These are phyloP conservation scores for Pinus taeda DNA, from an alignment of 75 land plant species.

Conservation along the genomic window DNA sequence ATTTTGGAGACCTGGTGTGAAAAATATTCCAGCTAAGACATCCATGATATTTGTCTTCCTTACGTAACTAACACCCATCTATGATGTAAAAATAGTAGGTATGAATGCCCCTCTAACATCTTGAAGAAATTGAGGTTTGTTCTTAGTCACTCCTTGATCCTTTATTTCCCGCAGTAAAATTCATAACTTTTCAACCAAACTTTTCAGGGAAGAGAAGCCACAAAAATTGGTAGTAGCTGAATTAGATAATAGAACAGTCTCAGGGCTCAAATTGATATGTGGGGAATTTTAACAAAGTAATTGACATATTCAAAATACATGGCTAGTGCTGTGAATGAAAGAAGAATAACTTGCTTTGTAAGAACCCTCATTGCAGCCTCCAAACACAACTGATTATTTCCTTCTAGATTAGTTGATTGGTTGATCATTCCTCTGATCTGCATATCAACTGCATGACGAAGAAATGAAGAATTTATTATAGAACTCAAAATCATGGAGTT, in stretches of 20 bases:
- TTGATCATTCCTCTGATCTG: background rate
- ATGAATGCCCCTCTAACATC: slow-evolving; percentile 68
- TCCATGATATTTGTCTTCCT: slow-evolving; percentile 97
- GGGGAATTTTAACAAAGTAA: slow-evolving; percentile 83
- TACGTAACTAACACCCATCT: slow-evolving; percentile 87
- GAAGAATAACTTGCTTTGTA: slow-evolving; percentile 76
- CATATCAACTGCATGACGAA: slow-evolving; percentile 37
- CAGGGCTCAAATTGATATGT: slow-evolving; percentile 17
- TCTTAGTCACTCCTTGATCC: slow-evolving; percentile 41
- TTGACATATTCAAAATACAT: slow-evolving; percentile 78
- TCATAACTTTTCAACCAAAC: background rate
- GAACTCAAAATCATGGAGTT: background rate
- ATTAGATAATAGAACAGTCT: too few relatives aligned
- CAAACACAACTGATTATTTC: background rate
- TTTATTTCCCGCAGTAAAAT: slow-evolving; percentile 64
- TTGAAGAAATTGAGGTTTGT: slow-evolving; percentile 47
- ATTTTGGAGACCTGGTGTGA: too few relatives aligned
- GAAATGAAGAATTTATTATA: background rate
- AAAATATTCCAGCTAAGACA: slow-evolving; percentile 68
- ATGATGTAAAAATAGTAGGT: slow-evolving; percentile 84
- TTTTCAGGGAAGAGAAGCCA: background rate
- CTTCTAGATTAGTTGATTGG: too few relatives aligned
- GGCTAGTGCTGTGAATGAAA: slow-evolving; percentile 74
- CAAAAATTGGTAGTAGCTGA: too few relatives aligned
- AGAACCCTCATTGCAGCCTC: slow-evolving; percentile 31